Conservation (phyloP, 2,329 filamentous ascomycete species). For the Chaetomium globosum region DNA sequence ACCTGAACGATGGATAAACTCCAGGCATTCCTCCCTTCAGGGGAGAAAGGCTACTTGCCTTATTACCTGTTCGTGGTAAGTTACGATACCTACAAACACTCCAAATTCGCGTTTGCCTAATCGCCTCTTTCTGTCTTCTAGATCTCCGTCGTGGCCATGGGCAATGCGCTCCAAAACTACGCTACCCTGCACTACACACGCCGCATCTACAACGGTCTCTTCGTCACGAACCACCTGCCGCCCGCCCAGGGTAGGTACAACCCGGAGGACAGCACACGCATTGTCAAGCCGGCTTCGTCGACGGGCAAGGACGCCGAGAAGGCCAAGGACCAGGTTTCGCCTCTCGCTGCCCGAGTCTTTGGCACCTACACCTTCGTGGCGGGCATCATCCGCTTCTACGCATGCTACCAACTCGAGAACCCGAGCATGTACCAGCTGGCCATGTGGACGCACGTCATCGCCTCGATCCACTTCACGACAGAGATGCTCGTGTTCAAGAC, state of each 20-base stretch:
- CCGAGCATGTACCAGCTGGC: conserved; percentile 76
- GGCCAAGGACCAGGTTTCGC: conserved; percentile 65
- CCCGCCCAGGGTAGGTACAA: conserved; percentile 48
- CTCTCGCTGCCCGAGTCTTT: conserved; percentile 77
- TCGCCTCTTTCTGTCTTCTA: conserved; percentile 43
- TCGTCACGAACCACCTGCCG: conserved; percentile 55
- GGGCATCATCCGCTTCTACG: conserved; percentile 76
- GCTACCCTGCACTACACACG: conserved; percentile 76
- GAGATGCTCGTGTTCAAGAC: conserved; percentile 83
- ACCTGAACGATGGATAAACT: conserved; percentile 49
- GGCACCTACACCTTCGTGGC: conserved; percentile 86
- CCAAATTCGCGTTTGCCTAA: not conserved
- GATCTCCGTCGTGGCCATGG: conserved; percentile 80
- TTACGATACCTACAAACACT: conserved; percentile 1
- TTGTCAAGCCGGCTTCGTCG: conserved; percentile 51
- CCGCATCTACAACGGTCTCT: conserved; percentile 78
- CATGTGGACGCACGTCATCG: conserved; percentile 79
- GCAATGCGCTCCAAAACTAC: conserved; percentile 86
- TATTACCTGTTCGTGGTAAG: conserved; percentile 62
- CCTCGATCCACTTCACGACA: conserved; percentile 73
- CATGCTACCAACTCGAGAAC: conserved; percentile 77
- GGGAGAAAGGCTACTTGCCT: conserved; percentile 57
- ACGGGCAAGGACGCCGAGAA: conserved; percentile 50
- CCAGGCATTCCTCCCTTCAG: conserved; percentile 50
- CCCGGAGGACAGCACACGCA: conserved; percentile 57